These are phyloP conservation scores for Neofusicoccum sp. DNA, from an alignment of 2,329 filamentous ascomycete genomes.

Conservation along the genomic window DNA sequence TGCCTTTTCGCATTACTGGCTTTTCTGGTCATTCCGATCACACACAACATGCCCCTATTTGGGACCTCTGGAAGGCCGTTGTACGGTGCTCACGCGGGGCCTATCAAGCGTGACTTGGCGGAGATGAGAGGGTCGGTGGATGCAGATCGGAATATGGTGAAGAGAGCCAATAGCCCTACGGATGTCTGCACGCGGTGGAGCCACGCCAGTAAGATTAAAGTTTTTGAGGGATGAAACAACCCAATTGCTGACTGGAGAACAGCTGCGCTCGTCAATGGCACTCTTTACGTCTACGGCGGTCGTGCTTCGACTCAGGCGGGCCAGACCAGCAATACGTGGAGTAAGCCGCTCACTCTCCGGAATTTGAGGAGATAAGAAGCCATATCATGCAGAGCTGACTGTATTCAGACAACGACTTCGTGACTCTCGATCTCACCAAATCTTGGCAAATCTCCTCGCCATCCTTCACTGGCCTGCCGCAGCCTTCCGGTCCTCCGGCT, in stretches of 20 bases:
- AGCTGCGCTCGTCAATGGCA: conserved; percentile 72
- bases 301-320: conserved; percentile 60
- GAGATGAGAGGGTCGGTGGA: too few species aligned
- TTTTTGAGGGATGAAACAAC: not conserved
- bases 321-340: conserved; percentile 70
- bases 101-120: not conserved
- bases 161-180: conserved; percentile 35
- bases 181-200: conserved; percentile 42
- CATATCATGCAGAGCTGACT: conserved; percentile 14
- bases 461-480: conserved; percentile 62
- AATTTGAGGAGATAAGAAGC: not conserved
- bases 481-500: conserved; percentile 69
- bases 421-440: conserved; percentile 70
- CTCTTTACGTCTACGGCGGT: conserved; percentile 75
- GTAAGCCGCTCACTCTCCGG: conserved; percentile 46
- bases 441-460: conserved; percentile 71
- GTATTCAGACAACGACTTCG: conserved; percentile 66
- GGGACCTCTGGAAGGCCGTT: not conserved
- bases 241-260: not conserved
- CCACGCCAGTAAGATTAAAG: conserved; percentile 32
- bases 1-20: not conserved
- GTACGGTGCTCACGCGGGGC: not conserved
- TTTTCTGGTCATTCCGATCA: not conserved
- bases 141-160: not conserved
- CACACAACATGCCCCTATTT: conserved; percentile 2